Evolutionary conservation across 129 eudicot species (phyloP).

Genomic region (Centaurea solstitialis): DNA sequence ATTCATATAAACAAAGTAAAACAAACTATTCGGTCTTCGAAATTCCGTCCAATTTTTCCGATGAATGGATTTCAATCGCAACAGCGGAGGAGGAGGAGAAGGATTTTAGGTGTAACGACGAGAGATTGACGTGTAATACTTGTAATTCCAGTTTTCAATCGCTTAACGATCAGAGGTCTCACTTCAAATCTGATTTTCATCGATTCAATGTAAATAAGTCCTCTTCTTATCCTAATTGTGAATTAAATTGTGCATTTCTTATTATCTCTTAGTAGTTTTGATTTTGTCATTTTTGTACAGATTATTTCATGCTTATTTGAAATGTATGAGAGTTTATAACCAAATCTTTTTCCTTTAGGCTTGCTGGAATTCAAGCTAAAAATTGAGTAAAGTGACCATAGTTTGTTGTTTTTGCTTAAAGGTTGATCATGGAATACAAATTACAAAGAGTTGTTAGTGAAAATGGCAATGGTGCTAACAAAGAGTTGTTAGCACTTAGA

Average conservation of each 20-base stretch:
- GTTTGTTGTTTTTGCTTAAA: background rate
- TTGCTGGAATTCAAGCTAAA: background rate
- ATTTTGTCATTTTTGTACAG: background rate
- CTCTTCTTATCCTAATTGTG: conserved; percentile 16
- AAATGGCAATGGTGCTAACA: background rate
- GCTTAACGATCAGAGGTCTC: conserved; percentile 67
- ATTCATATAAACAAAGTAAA: conserved; percentile 14
- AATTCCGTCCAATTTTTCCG: conserved; percentile 43
- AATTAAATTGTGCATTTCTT: background rate
- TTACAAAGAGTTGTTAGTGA: background rate
- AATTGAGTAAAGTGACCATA: background rate
- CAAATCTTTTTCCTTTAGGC: background rate
- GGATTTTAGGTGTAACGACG: conserved; percentile 7
- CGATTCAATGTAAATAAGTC: conserved; percentile 61
- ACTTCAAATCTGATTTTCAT: conserved; percentile 82
- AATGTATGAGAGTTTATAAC: background rate
- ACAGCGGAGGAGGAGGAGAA: conserved; percentile 13
- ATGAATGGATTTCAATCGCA: conserved; percentile 38
- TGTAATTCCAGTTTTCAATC: conserved; percentile 66
- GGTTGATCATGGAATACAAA: background rate
- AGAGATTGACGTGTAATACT: conserved; percentile 63
- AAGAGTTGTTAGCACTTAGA: background rate
- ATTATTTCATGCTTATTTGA: background rate
- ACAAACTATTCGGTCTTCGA: conserved; percentile 62
- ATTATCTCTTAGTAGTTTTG: background rate